Evolutionary conservation across 306 rosid genomes (phyloP).

Genomic region (Lathyrus oleraceus): DNA sequence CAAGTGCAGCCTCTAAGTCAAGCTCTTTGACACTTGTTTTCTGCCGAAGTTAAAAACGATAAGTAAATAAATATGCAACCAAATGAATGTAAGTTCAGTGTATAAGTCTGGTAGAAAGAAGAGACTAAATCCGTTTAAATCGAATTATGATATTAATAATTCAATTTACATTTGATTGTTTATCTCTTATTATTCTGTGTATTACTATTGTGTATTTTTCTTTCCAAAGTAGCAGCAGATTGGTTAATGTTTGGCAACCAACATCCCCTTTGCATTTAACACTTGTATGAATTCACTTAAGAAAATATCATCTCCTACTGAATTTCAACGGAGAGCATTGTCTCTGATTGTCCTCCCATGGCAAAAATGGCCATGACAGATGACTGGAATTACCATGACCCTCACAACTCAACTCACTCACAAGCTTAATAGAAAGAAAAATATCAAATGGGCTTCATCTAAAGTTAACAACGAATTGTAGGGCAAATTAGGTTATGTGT

Average conservation of each 20-base stretch:
- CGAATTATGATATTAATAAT: background rate
- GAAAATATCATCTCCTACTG: background rate
- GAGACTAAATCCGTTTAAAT: background rate
- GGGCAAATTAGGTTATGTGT: too few relatives aligned
- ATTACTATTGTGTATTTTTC: background rate
- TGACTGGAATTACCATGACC: background rate
- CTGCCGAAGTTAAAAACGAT: slow-evolving; percentile 51
- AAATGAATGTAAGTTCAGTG: slow-evolving; percentile 24
- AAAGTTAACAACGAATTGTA: too few relatives aligned
- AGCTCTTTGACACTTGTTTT: slow-evolving; percentile 92
- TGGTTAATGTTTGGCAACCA: slow-evolving; percentile 8
- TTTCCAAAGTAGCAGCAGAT: background rate
- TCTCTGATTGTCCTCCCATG: background rate
- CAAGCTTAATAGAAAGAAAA: too few relatives aligned
- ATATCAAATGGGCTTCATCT: too few relatives aligned
- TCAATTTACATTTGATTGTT: background rate
- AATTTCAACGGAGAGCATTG: background rate
- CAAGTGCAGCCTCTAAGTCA: slow-evolving; percentile 80
- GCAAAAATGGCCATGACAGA: background rate
- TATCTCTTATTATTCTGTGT: background rate
- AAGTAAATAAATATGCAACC: slow-evolving; percentile 36
- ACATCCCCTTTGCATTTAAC: background rate
- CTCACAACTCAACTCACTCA: background rate
- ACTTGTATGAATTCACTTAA: background rate
- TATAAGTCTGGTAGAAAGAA: slow-evolving; percentile 5